These are phyloP conservation scores for Phytopythium oedochilum DNA, from an alignment of 352 stramenopile genomes.

Conservation along the genomic window DNA sequence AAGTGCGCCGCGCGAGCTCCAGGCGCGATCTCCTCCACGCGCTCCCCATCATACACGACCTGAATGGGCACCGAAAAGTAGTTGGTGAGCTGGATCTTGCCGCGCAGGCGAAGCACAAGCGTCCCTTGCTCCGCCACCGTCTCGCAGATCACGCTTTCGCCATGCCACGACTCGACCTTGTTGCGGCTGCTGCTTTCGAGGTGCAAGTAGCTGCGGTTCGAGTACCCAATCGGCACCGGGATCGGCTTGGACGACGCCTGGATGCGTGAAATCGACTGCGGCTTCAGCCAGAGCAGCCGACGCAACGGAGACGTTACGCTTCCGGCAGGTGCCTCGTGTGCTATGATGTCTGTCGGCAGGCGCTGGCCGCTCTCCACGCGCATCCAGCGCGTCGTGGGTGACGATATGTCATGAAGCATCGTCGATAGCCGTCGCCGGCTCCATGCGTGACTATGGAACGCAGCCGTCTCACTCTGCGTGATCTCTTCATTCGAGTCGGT, in stretches of 20 bases:
- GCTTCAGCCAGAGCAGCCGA: constrained; percentile 72
- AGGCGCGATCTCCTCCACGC: constrained; percentile 44
- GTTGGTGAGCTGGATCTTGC: constrained; percentile 77
- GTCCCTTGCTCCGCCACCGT: constrained; percentile 84
- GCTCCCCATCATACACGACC: constrained; percentile 70
- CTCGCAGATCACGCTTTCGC: constrained; percentile 80
- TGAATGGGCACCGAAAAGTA: constrained; percentile 66
- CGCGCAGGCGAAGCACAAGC: constrained; percentile 69
- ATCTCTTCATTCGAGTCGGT: constrained; percentile 35
- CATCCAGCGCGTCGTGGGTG: constrained; percentile 61
- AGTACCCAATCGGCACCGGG: constrained; percentile 84
- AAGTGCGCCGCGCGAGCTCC: constrained; percentile 54
- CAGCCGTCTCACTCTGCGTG: constrained; percentile 31
- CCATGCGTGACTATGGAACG: constrained; percentile 53
- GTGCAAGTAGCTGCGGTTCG: constrained; percentile 80
- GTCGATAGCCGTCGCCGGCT: constrained; percentile 62
- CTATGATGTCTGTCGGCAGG: constrained; percentile 71
- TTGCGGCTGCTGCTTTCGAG: constrained; percentile 60
- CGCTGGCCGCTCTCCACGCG: constrained; percentile 58
- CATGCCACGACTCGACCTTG: constrained; percentile 56
- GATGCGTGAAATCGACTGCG: constrained; percentile 41
- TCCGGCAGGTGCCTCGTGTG: constrained; percentile 77
- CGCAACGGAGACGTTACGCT: constrained; percentile 74
- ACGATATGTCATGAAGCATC: constrained; percentile 75
- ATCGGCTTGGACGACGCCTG: constrained; percentile 57